Conservation (phyloP, 345 rosid genomes). For the Citropsis articulata region DNA sequence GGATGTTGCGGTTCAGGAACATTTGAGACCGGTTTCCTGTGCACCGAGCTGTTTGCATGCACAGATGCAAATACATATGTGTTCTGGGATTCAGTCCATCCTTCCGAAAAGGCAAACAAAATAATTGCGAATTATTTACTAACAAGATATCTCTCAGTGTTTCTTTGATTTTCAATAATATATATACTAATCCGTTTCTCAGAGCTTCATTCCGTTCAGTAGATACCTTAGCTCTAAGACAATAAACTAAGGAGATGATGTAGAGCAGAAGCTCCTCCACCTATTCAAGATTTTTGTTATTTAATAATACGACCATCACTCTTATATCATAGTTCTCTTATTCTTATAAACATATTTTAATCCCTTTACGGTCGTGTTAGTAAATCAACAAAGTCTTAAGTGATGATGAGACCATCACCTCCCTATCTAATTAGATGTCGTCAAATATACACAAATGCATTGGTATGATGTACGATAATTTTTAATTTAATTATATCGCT, state of each 20-base stretch:
- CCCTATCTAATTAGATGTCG: no score
- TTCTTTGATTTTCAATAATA: conserved; percentile 15
- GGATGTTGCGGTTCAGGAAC: conserved; percentile 71
- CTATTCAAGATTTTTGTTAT: background rate
- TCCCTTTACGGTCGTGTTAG: no score
- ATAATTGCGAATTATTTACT: conserved; percentile 43
- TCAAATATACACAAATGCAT: no score
- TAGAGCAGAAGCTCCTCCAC: background rate
- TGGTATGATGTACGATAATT: no score
- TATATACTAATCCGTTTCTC: no score
- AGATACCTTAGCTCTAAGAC: background rate
- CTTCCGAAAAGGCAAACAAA: conserved; percentile 53
- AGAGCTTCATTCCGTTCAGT: background rate
- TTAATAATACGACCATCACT: no score
- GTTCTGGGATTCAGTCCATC: conserved; percentile 80
- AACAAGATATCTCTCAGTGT: conserved; percentile 22
- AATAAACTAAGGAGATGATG: background rate
- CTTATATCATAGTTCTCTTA: no score
- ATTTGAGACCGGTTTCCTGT: conserved; percentile 61
- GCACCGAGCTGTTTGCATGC: conserved; percentile 48
- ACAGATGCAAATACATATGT: conserved; percentile 50
- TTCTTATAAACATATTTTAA: no score
- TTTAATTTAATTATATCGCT: no score
- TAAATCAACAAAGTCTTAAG: no score
- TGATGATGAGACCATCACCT: no score